A percentile compares a stretch with the other conserved stretches of the same genome.
phyloP scores from a whole-genome alignment of 805 yeast species.

The Hanseniaspora taiwanica region DNA sequence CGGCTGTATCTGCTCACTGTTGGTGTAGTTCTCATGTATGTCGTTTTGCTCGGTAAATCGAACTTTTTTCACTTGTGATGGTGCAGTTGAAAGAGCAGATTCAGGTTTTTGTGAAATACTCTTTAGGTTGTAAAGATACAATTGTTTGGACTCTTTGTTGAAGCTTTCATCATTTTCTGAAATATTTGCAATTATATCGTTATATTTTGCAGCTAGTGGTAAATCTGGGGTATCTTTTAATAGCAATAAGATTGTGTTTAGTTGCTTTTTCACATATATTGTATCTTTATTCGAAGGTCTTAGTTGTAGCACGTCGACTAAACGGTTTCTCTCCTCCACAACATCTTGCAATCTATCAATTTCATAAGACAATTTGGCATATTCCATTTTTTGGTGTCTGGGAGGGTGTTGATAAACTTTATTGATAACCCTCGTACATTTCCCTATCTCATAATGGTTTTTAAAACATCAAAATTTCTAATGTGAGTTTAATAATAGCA shows the following conservation, averaged over 20 bases:
- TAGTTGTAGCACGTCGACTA: constrained; percentile 12
- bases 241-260: constrained; percentile 9
- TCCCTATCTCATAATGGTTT: too few species aligned
- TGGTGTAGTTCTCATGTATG: neutral
- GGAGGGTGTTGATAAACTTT: neutral
- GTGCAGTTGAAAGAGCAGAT: neutral
- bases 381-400: constrained; percentile 9
- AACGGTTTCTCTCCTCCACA: constrained; percentile 18
- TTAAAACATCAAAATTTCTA: too few species aligned
- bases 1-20: neutral
- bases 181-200: constrained; percentile 3
- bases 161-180: neutral
- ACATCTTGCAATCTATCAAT: constrained; percentile 16
- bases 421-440: neutral
- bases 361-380: constrained; percentile 16
- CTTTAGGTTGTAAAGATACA: neutral
- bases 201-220: constrained; percentile 6
- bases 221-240: constrained; percentile 6
- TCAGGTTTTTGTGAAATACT: neutral
- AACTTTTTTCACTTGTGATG: neutral
- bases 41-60: neutral
- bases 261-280: constrained; percentile 12
- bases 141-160: neutral
- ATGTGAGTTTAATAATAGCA: too few species aligned
- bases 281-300: constrained; percentile 18